Evolutionary conservation across 2,329 filamentous ascomycete genomes (phyloP).

Genomic region (Ceratocystis variospora): DNA sequence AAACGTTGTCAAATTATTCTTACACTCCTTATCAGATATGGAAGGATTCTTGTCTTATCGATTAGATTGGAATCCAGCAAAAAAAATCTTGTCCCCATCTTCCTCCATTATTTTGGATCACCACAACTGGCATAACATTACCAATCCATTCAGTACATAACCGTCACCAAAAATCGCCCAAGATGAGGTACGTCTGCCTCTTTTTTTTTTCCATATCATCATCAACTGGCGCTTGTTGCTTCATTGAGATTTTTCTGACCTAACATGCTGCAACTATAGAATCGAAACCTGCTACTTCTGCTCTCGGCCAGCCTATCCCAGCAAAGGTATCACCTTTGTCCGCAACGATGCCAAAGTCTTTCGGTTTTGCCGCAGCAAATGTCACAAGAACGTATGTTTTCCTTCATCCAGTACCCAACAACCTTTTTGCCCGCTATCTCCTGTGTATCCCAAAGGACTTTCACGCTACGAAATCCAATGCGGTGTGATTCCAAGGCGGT

Average conservation of each 20-base stretch:
- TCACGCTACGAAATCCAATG: neutral
- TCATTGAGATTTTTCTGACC: neutral
- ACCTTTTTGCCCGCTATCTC: neutral
- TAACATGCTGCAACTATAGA: constrained; percentile 22
- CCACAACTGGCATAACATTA: constrained; percentile 6
- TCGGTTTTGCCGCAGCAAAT: constrained; percentile 47
- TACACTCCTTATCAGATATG: neutral
- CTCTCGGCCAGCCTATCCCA: constrained; percentile 38
- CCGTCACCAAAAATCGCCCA: constrained; percentile 12
- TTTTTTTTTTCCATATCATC: neutral
- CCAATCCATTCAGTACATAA: constrained; percentile 4
- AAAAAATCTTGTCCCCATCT: constrained; percentile 19
- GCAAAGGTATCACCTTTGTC: constrained; percentile 42
- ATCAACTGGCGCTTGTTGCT: neutral
- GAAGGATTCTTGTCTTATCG: constrained; percentile 15
- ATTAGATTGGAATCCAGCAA: constrained; percentile 13
- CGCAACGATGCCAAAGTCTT: constrained; percentile 38
- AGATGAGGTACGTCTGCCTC: constrained; percentile 19
- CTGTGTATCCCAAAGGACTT: neutral
- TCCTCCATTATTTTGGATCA: constrained; percentile 6
- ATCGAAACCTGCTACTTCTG: constrained; percentile 36
- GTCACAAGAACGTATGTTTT: constrained; percentile 42
- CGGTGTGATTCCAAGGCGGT: neutral
- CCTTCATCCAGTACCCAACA: neutral
- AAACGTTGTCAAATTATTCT: no score